Conservation (phyloP, 352 stramenopile species). For the Globisporangium polare region DNA sequence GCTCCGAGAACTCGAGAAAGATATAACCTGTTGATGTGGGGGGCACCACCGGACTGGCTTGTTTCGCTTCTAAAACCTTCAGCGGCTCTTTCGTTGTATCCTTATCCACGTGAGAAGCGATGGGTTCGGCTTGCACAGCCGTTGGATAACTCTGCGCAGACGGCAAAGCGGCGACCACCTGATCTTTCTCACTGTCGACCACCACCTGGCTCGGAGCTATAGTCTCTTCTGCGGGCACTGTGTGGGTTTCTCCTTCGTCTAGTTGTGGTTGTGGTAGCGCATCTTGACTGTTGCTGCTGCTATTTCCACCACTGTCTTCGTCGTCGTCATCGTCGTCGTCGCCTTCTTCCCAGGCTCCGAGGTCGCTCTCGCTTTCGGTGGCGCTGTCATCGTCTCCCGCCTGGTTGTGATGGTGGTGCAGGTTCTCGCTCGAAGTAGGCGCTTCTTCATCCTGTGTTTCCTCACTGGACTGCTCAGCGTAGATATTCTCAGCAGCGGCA, state of each 20-base stretch:
- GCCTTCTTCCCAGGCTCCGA: not conserved
- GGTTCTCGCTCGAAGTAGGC: not conserved
- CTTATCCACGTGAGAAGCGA: not conserved
- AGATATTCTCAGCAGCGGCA: not conserved
- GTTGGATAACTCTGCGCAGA: not conserved
- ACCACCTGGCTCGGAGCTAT: not conserved
- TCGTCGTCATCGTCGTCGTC: not conserved
- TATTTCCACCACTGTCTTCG: not conserved
- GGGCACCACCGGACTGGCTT: not conserved
- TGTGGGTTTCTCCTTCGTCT: not conserved
- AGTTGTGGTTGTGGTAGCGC: not conserved
- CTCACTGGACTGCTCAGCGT: not conserved
- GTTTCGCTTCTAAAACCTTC: not conserved
- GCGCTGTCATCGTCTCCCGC: slow-evolving; percentile 4
- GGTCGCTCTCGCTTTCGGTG: slow-evolving; percentile 11
- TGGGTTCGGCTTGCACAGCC: not conserved
- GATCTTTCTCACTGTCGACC: not conserved
- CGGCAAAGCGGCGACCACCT: not conserved
- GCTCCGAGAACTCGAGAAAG: no score
- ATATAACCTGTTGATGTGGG: no score
- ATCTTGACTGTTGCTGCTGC: not conserved
- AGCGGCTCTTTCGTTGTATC: not conserved
- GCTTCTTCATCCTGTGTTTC: not conserved
- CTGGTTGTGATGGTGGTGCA: not conserved
- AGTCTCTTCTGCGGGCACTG: no score